phyloP scores from a whole-genome alignment of 2,329 filamentous ascomycete species.

The Apiospora pterosperma region DNA sequence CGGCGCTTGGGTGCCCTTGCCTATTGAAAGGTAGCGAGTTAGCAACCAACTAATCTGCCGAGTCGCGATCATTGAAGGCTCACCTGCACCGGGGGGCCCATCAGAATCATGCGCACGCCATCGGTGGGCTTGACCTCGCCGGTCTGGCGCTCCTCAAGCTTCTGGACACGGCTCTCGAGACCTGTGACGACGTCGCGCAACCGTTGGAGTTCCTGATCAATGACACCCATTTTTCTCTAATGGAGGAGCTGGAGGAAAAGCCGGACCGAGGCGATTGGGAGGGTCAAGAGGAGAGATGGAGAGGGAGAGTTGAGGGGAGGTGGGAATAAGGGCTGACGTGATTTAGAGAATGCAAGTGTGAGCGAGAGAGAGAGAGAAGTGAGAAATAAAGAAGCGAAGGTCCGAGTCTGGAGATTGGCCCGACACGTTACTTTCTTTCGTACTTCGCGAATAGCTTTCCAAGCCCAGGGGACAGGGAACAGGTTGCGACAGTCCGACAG shows the following conservation, averaged over 20 bases:
- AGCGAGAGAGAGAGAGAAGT: slow-evolving; percentile 12
- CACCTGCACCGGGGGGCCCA: slow-evolving; percentile 98
- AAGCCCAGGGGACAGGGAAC: slow-evolving; percentile 11
- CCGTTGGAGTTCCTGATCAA: slow-evolving; percentile 80
- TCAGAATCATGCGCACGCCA: slow-evolving; percentile 92
- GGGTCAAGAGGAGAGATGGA: slow-evolving; percentile 12
- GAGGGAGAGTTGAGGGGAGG: slow-evolving; percentile 12
- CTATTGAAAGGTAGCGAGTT: slow-evolving; percentile 41
- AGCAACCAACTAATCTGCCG: background rate
- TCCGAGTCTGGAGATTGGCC: slow-evolving; percentile 1
- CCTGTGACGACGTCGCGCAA: slow-evolving; percentile 80
- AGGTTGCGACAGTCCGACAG: slow-evolving; percentile 24
- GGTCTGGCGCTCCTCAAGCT: slow-evolving; percentile 73
- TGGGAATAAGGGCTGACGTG: slow-evolving; percentile 12
- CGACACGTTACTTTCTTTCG: background rate
- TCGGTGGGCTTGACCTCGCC: slow-evolving; percentile 54
- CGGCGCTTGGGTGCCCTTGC: slow-evolving; percentile 97
- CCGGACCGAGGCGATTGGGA: slow-evolving; percentile 19
- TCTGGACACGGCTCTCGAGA: slow-evolving; percentile 82
- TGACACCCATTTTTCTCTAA: slow-evolving; percentile 74
- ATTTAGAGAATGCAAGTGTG: background rate
- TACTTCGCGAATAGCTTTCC: slow-evolving; percentile 2
- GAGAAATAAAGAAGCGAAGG: slow-evolving; percentile 12
- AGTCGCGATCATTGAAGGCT: slow-evolving; percentile 30
- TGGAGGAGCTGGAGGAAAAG: slow-evolving; percentile 6